Evolutionary conservation across 768 basidiomycete genomes (phyloP).

Genomic region (Dentipellis sp.): DNA sequence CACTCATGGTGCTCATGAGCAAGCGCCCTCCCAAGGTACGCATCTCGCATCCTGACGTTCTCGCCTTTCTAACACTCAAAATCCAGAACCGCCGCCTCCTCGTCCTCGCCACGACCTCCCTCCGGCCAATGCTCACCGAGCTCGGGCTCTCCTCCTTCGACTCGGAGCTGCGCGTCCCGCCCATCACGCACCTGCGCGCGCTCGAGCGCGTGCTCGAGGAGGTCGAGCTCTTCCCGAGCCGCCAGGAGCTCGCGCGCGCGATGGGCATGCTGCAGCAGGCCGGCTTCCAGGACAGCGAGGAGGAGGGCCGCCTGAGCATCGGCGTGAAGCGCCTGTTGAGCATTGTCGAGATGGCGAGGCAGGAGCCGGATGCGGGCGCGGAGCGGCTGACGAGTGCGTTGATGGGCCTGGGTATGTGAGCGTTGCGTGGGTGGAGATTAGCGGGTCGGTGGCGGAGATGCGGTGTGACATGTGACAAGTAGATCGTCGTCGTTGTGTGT

Average conservation of each 20-base stretch:
- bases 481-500: no score
- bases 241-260: constrained; percentile 45
- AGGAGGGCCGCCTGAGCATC: constrained; percentile 47
- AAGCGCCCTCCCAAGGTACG: constrained; percentile 87
- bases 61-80: background rate
- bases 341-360: constrained; percentile 92
- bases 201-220: constrained; percentile 75
- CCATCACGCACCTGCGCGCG: constrained; percentile 60
- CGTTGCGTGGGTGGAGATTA: no score
- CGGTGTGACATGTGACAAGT: no score
- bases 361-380: constrained; percentile 81
- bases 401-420: constrained; percentile 40
- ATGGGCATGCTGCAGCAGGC: constrained; percentile 64
- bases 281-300: constrained; percentile 55
- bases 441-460: no score
- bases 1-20: constrained; percentile 79
- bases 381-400: constrained; percentile 58
- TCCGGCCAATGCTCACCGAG: constrained; percentile 76
- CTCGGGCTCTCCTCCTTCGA: constrained; percentile 88
- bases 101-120: constrained; percentile 87
- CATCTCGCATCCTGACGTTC: background rate
- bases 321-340: constrained; percentile 93
- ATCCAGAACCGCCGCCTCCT: constrained; percentile 75
- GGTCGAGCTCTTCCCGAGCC: constrained; percentile 62
- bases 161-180: constrained; percentile 75